Base-by-base conservation (phyloP, 2,329 filamentous ascomycete genomes). In the Fusarium bulbicola region DNA sequence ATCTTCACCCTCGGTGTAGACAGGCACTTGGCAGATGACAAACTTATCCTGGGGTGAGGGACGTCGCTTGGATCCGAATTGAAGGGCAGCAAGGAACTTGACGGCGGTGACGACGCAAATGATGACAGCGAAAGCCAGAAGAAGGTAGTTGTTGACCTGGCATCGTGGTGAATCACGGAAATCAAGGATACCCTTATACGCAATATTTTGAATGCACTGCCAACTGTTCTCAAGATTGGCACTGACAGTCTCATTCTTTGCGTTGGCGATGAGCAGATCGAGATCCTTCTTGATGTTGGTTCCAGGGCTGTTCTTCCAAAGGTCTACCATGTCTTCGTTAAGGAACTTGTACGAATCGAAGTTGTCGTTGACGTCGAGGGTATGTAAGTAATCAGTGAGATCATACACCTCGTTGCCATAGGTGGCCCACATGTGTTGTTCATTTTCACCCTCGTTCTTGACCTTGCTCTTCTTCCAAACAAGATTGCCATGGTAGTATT, bases 1-100 rank as follows among this genome's bases (percentile, higher is more conserved):
- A 78, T 99, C 96, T 86, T 99, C 96, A 77, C 95, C 96, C 85
- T 99, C 96, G 0, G 96, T 99, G 80, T 99, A 99, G 10, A 96
- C 96, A 15, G 96, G 96, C 37, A 99, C 95, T 82, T 98, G 95
- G 83, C 96, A 98, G 75, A 99, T 98, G 77, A 99, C 95, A 78
- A 99, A 99, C 81, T 98, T 99, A 83, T 99, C 96, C 82, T 98
- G 96, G 42, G 95, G 93, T 11, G 93, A 89, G 6, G 96, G 96
- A 24, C 94, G 92, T 66, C 93, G 90, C 85, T 98, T 98, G 10
- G 95, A 95, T 50, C 95, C 95, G 68, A 99, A 93, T 79, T 98
- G 96, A 46, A 99, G 87, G 18, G 96, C 96, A 59, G 96, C 91
- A 79, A 99, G 81, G 84, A 99, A 99, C 83, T 98, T 99, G 83